Conservation (phyloP, 2,329 filamentous ascomycete genomes). For the Thyridium curvatum region DNA sequence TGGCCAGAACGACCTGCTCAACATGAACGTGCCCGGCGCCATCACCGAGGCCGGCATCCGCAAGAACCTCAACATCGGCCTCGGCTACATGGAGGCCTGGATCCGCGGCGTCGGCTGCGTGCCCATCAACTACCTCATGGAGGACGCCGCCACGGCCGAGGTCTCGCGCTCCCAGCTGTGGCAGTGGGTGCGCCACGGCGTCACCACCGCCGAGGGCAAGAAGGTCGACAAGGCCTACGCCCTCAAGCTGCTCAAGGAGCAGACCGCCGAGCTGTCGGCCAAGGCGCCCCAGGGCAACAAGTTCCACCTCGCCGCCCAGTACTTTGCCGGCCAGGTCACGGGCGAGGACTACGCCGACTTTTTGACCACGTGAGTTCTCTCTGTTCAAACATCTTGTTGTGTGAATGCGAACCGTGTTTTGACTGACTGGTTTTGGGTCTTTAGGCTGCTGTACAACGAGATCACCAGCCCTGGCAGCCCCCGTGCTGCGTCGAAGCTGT, state of each 20-base stretch:
- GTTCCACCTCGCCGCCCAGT: conserved; percentile 82
- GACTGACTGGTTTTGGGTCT: conserved; percentile 7
- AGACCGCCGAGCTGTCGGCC: conserved; percentile 65
- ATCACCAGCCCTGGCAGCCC: conserved; percentile 68
- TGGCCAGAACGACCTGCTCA: conserved; percentile 82
- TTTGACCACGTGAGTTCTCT: conserved; percentile 64
- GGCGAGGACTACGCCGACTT: conserved; percentile 98
- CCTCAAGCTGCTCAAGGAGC: conserved; percentile 79
- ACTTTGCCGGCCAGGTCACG: conserved; percentile 88
- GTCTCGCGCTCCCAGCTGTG: conserved; percentile 91
- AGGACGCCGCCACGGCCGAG: conserved; percentile 95
- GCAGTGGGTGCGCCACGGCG: conserved; percentile 80
- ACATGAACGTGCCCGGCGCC: conserved; percentile 93
- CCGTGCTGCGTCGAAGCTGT: conserved; percentile 58
- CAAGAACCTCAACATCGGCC: conserved; percentile 95
- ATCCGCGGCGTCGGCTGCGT: conserved; percentile 90
- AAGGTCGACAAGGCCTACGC: conserved; percentile 90
- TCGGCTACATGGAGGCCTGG: conserved; percentile 99
- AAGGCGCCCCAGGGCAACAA: conserved; percentile 86
- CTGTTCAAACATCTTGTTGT: conserved; percentile 4
- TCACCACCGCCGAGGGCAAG: conserved; percentile 81
- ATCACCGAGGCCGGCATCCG: conserved; percentile 92
- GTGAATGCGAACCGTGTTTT: conserved; percentile 4
- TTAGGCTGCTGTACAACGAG: conserved; percentile 77
- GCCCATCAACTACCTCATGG: conserved; percentile 97